Evolutionary conservation across 176 grass and related monocot genomes (phyloP), one percentile per base, ranked within the genome.

Genomic region (Areca catechu): DNA sequence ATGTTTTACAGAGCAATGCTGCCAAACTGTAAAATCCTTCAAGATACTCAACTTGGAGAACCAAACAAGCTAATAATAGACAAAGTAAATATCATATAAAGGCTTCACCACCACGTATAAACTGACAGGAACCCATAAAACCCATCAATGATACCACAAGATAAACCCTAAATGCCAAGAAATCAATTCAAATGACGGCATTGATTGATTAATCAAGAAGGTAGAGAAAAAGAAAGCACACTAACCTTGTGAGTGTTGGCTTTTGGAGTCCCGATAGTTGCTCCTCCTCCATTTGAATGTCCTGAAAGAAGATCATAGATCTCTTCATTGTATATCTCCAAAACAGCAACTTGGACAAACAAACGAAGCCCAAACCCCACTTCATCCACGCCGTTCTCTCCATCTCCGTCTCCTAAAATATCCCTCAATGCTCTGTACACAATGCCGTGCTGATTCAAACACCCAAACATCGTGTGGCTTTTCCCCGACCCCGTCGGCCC

Each of bases 391-490:
- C 18, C n/a, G 0, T 6, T 51, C 5, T 71, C 69, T 0, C 50
- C 50, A 16, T 62, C 57, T 5, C 72, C 65, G 3, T 74, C 79
- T 20, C 71, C 61, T 0, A 96, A 56, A 2, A 96, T 88, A 56
- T 90, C 86, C 65, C 69, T 69, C 18, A 96, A 80, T 19, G 92
- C 92, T 14, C 82, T 71, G 92, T 96, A 96, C 48, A 96, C 92
- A 62, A 96, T 90, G 1, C 92, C 86, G 3, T 83, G 86, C 62
- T 96, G 61, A 67, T 57, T 87, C 14, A 71, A 21, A 54, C 71
- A 88, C 0, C 86, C 92, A 29, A 90, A 96, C 92, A 96, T 96
- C 65, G 92, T 96, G 68, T 96, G 86, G 62, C 80, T 90, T 74
- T 96, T 90, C 4, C 83, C 83, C 10, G 83, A 79, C 0, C 86